These are phyloP conservation scores for Pogostemon cablin DNA, from an alignment of 257 asterid genomes.

Conservation along the genomic window DNA sequence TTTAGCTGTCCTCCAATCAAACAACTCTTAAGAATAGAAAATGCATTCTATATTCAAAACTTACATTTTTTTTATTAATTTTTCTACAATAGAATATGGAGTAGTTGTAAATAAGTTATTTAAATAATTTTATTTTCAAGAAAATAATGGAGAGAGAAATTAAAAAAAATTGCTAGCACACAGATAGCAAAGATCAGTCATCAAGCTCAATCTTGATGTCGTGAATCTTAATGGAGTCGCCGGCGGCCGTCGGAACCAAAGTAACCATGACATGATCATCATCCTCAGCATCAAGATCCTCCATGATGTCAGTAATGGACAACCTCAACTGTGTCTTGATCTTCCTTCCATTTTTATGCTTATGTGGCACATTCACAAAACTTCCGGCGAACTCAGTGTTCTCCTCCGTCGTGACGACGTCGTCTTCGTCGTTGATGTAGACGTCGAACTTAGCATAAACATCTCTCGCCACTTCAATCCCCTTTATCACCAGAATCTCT, in stretches of 20 bases:
- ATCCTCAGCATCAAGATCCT: constrained; percentile 66
- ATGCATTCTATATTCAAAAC: not conserved
- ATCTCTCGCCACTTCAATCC: constrained; percentile 58
- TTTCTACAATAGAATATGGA: constrained; percentile 6
- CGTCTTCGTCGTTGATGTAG: constrained; percentile 67
- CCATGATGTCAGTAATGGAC: constrained; percentile 59
- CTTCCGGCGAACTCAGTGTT: constrained; percentile 73
- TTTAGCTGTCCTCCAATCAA: constrained; percentile 15
- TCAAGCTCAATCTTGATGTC: constrained; percentile 63
- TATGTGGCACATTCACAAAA: constrained; percentile 70
- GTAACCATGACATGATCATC: constrained; percentile 69
- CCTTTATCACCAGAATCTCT: constrained; percentile 53
- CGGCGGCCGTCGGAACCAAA: constrained; percentile 53
- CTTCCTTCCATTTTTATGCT: constrained; percentile 46
- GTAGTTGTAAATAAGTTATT: not conserved
- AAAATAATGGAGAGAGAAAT: not conserved
- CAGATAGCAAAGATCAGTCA: constrained; percentile 28
- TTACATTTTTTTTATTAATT: not conserved
- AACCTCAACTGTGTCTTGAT: constrained; percentile 54
- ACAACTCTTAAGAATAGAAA: not conserved
- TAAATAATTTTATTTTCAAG: not conserved
- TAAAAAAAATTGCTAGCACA: too few relatives aligned
- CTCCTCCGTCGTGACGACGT: constrained; percentile 42
- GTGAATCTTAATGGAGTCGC: constrained; percentile 44
- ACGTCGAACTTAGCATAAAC: constrained; percentile 64